Evolutionary conservation across 2,329 filamentous ascomycete species (phyloP), one percentile per base, ranked within the genome.

Genomic region (Dryadomyces quercivorus): DNA sequence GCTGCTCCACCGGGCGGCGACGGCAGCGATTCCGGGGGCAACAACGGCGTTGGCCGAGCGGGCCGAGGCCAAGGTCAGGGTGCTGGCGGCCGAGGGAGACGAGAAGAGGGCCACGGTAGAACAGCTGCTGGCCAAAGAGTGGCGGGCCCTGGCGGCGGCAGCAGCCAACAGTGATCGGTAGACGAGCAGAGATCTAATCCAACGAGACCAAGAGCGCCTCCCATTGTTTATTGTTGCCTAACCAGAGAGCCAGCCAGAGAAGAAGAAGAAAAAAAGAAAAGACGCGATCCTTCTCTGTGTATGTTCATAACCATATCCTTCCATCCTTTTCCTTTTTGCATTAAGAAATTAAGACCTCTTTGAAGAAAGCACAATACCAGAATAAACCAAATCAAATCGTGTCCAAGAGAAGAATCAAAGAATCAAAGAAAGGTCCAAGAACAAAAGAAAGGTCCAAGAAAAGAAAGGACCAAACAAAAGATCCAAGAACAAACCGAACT

Each of bases 1-100:
- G n/a, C 38, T 58, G 50, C 54, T 58, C n/a, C 43, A 56, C 8
- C 52, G 62, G 51, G 69, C 68, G 7, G 69, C 68, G 0, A 55
- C 66, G 2, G 65, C 63, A 22, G 65, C 63, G 1, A 50, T 60
- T 3, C 34, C 36, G 5, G 60, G 60, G 2, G 67, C 68, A 22
- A 44, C 12, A 18, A 20, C 36, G 7, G 13, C 18, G 3, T 8
- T 60, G 31, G 54, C 55, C 9, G 61, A 61, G 56, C 48, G 53
- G 40, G 50, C 55, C 22, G 52, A 26, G 2, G 50, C 40, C 5
- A 46, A 31, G 26, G 26, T 31, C 26, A 31, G 8, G 26, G 26
- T 8, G 26, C 12, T 3, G 16, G 16, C 18, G 9, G 45, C 45
- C 2, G 36, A 40, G 4, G 15, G 36, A 12, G 16, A 38, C 15